These are phyloP conservation scores for Amaranthus tricolor DNA, from an alignment of 179 eudicot genomes.

Conservation along the genomic window DNA sequence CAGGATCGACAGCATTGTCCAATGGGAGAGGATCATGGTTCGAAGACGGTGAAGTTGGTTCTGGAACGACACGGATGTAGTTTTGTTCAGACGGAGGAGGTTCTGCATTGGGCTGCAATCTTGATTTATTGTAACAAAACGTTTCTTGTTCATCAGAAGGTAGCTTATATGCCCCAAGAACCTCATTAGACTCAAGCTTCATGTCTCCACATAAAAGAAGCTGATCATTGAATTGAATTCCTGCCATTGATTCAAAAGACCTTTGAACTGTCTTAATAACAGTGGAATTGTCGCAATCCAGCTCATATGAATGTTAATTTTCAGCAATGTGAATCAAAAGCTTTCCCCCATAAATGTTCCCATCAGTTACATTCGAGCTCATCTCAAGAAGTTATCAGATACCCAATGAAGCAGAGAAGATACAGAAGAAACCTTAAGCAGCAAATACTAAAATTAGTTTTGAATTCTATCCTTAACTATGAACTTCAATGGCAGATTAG, in stretches of 20 bases:
- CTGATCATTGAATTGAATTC: conserved; percentile 70
- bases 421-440: neutral
- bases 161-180: conserved; percentile 69
- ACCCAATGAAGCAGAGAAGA: conserved; percentile 1
- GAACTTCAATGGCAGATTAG: neutral
- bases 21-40: conserved; percentile 66
- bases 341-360: conserved; percentile 50
- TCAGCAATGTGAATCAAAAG: conserved; percentile 82
- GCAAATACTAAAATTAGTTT: neutral
- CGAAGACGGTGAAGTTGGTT: conserved; percentile 53
- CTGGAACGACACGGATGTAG: conserved; percentile 45
- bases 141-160: conserved; percentile 76
- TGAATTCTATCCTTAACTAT: neutral
- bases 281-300: conserved; percentile 71
- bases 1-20: conserved; percentile 89
- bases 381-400: conserved; percentile 26
- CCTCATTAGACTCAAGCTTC: conserved; percentile 69
- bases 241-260: conserved; percentile 56
- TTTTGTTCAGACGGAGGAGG: conserved; percentile 65
- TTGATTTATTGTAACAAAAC: conserved; percentile 73
- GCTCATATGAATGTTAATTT: conserved; percentile 76
- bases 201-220: conserved; percentile 75
- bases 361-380: conserved; percentile 58
- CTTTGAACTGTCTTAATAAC: conserved; percentile 69
- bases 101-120: conserved; percentile 70